Base-by-base conservation (phyloP, 345 rosid species). In the Hevea brasiliensis region DNA sequence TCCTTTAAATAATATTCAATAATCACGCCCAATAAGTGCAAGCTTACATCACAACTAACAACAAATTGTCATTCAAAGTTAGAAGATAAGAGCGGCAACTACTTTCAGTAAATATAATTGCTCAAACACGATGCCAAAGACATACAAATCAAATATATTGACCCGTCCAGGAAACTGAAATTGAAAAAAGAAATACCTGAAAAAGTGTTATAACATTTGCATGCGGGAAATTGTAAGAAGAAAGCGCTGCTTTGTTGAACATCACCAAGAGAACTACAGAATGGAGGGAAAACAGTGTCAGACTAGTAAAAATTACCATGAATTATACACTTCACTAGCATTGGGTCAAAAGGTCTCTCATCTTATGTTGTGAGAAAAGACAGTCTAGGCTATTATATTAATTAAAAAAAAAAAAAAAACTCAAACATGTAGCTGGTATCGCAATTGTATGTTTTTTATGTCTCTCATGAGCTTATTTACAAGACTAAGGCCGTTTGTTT, bases 201-300 rank as follows among this genome's bases (percentile, higher is more conserved):
- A 85, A 72, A 75, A 90, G 89, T 54, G 94, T 88, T 70, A 90
- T 84, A 61, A 88, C 83, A 72, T 90, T 90, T 80, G 81, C 90
- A 75, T 78, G 78, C 60, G 89, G 88, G 76, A 90, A 88, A 44
- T 76, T 76, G 75, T 79, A 88, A 48, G 90, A 88, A 80, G 94
- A 90, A 48, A 90, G 87, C 24, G 90, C 90, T 37, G 92, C 90
- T 79, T 90, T 90, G 80, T 88, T 90, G 85, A 90, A 88, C 80
- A 90, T 64, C n/a, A 90, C 79, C 83, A 90, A 83, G 56, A 88
- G 88, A 74, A 90, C 95, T 90, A 88, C 85, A 77, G 2, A 77
- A 60, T 58, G 54, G 70, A 50, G 32, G 56, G 45, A 18, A 67
- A 73, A 61, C 56, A 69, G 56, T 1, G 68, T 26, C 66, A 48